Evolutionary conservation across 192 early-diverging fungal genomes (phyloP).

Genomic region (Jimgerdemannia lactiflua): DNA sequence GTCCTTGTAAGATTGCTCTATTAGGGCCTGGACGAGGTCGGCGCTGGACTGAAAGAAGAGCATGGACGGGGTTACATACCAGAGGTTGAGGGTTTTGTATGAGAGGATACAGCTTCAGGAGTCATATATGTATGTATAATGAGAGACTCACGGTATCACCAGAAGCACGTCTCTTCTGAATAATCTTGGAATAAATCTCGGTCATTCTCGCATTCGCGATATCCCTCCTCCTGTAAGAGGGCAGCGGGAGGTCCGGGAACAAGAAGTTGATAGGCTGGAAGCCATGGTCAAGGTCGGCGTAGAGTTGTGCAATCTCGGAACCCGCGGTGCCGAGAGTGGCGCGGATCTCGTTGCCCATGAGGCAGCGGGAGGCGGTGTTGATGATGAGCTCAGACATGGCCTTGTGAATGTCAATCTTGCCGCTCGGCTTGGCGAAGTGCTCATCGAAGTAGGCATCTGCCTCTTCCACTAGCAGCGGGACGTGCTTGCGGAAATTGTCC

Average conservation of each 20-base stretch:
- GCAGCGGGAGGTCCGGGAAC: conserved; percentile 90
- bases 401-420: conserved; percentile 67
- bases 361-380: conserved; percentile 89
- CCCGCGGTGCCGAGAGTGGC: conserved; percentile 47
- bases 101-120: not conserved
- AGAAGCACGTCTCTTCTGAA: conserved; percentile 69
- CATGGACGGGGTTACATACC: not conserved
- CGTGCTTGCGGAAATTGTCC: conserved; percentile 83
- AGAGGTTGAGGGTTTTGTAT: not conserved
- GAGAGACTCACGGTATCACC: conserved; percentile 21
- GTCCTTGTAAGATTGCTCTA: conserved; percentile 86
- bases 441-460: conserved; percentile 72
- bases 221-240: conserved; percentile 83
- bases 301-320: conserved; percentile 77
- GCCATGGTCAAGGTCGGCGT: conserved; percentile 92
- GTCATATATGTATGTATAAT: not conserved
- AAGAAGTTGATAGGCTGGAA: conserved; percentile 95
- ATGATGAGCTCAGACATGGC: conserved; percentile 90
- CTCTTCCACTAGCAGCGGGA: conserved; percentile 86
- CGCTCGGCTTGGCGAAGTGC: conserved; percentile 54
- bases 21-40: conserved; percentile 83
- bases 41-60: not conserved
- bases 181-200: conserved; percentile 74
- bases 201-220: conserved; percentile 81
- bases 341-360: conserved; percentile 95